phyloP scores from a whole-genome alignment of 2,329 filamentous ascomycete genomes.

The Cercospora canescens region DNA sequence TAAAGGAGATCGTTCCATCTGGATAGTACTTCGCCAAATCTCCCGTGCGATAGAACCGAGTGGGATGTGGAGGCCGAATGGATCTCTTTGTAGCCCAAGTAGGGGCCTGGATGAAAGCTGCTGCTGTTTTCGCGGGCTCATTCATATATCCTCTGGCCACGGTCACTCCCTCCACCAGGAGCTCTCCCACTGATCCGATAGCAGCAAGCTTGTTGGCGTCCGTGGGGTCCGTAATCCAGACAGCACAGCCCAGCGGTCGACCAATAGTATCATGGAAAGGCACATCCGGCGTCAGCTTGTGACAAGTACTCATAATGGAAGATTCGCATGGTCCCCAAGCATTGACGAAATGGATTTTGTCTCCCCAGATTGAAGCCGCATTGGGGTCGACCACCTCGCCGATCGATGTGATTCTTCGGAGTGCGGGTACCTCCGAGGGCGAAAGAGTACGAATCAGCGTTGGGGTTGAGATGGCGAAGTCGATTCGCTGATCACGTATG shows the following conservation, averaged over 20 bases:
- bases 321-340: constrained; percentile 1
- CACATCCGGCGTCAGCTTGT: not conserved
- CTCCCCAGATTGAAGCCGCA: not conserved
- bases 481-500: not conserved
- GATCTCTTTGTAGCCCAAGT: not conserved
- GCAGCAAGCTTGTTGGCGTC: not conserved
- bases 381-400: not conserved
- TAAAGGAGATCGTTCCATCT: constrained; percentile 1
- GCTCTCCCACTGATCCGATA: constrained; percentile 3
- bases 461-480: not conserved
- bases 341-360: not conserved
- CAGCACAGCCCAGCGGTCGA: constrained; percentile 25
- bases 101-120: constrained; percentile 31
- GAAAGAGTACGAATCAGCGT: not conserved
- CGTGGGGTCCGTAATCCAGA: not conserved
- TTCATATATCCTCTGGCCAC: constrained; percentile 11
- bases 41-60: constrained; percentile 8
- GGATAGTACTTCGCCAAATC: constrained; percentile 5
- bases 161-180: constrained; percentile 9
- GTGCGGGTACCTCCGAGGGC: not conserved
- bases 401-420: not conserved
- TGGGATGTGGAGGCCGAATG: not conserved
- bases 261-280: constrained; percentile 34
- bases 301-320: not conserved
- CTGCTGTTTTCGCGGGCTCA: constrained; percentile 24